phyloP scores from a whole-genome alignment of 768 basidiomycete species.

The Kwoniella mangroviensis region DNA sequence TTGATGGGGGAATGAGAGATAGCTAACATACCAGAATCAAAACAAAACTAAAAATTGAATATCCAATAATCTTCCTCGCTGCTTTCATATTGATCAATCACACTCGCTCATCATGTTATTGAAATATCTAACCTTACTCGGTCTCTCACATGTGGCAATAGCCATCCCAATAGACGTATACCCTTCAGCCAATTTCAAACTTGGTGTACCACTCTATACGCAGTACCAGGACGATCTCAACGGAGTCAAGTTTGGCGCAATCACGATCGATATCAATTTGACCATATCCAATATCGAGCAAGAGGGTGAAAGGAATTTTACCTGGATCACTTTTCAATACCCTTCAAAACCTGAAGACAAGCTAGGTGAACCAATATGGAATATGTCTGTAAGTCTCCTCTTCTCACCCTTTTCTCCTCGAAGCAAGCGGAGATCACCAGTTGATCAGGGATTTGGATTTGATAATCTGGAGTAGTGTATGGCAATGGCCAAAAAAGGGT shows the following conservation, averaged over 20 bases:
- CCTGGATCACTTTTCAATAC: not conserved
- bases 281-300: not conserved
- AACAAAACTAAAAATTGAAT: no score
- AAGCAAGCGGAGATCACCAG: not conserved
- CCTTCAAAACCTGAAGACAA: not conserved
- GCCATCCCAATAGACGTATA: not conserved
- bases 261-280: not conserved
- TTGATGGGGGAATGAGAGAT: no score
- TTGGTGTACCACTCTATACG: conserved; percentile 3
- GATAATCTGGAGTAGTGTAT: not conserved
- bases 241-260: not conserved
- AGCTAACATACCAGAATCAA: no score
- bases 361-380: not conserved
- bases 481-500: not conserved
- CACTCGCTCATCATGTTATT: no score
- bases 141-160: not conserved
- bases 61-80: no score
- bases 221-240: not conserved
- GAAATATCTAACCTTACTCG: no score
- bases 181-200: conserved; percentile 8
- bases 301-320: not conserved
- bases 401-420: not conserved
- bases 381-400: conserved; percentile 9
- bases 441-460: not conserved
- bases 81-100: no score